These are phyloP conservation scores for Mikania micrantha DNA, from an alignment of 129 eudicot species.

Conservation along the genomic window DNA sequence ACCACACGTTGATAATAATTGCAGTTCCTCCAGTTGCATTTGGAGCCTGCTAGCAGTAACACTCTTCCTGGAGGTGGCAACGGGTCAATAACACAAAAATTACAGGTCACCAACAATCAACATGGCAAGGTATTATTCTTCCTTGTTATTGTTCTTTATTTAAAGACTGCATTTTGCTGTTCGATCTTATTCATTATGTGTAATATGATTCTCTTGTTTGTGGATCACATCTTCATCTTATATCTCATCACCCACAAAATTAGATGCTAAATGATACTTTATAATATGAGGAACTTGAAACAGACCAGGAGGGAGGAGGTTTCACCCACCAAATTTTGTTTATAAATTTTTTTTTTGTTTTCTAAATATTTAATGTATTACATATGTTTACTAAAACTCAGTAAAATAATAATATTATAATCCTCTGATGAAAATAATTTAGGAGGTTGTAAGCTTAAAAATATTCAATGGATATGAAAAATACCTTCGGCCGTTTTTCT, in stretches of 20 bases:
- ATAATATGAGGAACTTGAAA: neutral
- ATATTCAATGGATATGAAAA: neutral
- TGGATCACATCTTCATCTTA: neutral
- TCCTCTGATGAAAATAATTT: neutral
- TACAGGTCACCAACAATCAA: slow-evolving; percentile 83
- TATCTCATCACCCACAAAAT: neutral
- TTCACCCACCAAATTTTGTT: neutral
- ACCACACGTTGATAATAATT: neutral
- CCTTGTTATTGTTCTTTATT: neutral
- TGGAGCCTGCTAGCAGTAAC: slow-evolving; percentile 90
- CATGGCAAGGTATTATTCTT: slow-evolving; percentile 75
- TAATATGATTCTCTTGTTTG: neutral
- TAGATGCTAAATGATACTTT: neutral
- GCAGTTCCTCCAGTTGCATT: slow-evolving; percentile 94
- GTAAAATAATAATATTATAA: neutral
- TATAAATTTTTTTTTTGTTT: neutral
- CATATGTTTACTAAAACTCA: neutral
- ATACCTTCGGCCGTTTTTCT: neutral
- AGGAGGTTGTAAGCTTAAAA: neutral
- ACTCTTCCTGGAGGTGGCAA: slow-evolving; percentile 61
- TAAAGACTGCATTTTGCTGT: neutral
- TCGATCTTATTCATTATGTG: neutral
- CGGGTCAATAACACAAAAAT: slow-evolving; percentile 68
- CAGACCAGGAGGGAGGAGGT: neutral
- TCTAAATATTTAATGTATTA: neutral